phyloP scores from a whole-genome alignment of 1,284 basidiomycete species.

The Irpex lacteus region DNA sequence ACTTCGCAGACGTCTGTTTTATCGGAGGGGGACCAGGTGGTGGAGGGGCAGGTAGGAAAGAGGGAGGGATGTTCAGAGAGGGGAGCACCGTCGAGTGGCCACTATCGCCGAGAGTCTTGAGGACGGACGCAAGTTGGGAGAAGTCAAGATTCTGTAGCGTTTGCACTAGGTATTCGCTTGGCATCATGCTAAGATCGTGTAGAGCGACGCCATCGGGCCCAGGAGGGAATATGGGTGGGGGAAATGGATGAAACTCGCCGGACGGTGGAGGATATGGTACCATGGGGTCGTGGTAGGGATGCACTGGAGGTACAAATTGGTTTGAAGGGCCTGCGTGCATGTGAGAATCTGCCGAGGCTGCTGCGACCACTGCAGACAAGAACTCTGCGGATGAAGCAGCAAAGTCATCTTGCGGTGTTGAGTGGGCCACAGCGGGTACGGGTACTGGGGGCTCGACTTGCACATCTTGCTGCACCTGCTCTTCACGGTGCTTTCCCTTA shows the following conservation, averaged over 20 bases:
- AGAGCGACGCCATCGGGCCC: slow-evolving; percentile 33
- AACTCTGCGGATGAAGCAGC: slow-evolving; percentile 43
- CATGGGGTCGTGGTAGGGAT: slow-evolving; percentile 22
- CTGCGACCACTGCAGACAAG: slow-evolving; percentile 41
- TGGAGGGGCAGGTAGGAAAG: slow-evolving; percentile 34
- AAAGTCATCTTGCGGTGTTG: slow-evolving; percentile 23
- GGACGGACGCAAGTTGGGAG: slow-evolving; percentile 60
- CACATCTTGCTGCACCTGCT: slow-evolving; percentile 18
- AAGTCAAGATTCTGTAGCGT: slow-evolving; percentile 70
- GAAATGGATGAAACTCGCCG: slow-evolving; percentile 23
- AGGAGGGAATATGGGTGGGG: slow-evolving; percentile 27
- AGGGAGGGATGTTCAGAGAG: slow-evolving; percentile 27
- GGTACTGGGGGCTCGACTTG: slow-evolving; percentile 14
- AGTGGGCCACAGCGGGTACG: slow-evolving; percentile 1
- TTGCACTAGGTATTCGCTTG: slow-evolving; percentile 72
- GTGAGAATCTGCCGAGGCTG: slow-evolving; percentile 28
- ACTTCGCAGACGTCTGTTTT: slow-evolving; percentile 41
- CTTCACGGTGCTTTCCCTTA: slow-evolving; percentile 32
- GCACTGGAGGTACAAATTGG: slow-evolving; percentile 14
- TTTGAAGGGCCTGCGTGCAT: slow-evolving; percentile 11
- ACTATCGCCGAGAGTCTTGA: slow-evolving; percentile 61
- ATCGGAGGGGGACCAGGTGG: slow-evolving; percentile 23
- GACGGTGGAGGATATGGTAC: slow-evolving; percentile 19
- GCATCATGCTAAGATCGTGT: slow-evolving; percentile 48
- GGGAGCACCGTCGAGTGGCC: slow-evolving; percentile 33